These are phyloP conservation scores for Coniosporium tulheliwenetii DNA, from an alignment of 2,329 filamentous ascomycete species.

Conservation along the genomic window DNA sequence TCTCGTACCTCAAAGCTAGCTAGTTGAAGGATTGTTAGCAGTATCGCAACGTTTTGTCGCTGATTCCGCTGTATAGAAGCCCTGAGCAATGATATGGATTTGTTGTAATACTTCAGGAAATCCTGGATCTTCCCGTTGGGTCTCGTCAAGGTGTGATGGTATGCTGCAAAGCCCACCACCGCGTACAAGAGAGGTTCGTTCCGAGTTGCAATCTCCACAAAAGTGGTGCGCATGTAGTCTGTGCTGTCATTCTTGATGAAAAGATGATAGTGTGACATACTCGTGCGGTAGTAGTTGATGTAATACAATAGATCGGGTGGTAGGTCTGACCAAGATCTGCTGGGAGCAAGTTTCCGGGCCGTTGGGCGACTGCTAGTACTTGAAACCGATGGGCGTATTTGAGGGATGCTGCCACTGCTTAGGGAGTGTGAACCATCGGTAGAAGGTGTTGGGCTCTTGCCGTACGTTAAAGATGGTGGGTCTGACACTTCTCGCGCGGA, in stretches of 20 bases:
- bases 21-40: conserved; percentile 79
- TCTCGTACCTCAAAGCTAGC: conserved; percentile 73
- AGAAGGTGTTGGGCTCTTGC: conserved; percentile 35
- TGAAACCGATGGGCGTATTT: neutral
- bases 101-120: conserved; percentile 83
- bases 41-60: conserved; percentile 54
- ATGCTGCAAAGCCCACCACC: conserved; percentile 75
- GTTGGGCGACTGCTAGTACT: too few relatives aligned
- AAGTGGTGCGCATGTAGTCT: conserved; percentile 56
- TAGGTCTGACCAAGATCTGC: conserved; percentile 11
- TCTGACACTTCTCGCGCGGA: conserved; percentile 18
- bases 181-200: conserved; percentile 77
- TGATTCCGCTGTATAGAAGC: conserved; percentile 55
- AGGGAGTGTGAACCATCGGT: conserved; percentile 27
- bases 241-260: conserved; percentile 55
- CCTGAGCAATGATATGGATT: conserved; percentile 64
- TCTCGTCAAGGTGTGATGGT: conserved; percentile 60
- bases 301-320: conserved; percentile 58
- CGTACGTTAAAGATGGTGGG: conserved; percentile 23
- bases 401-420: conserved; percentile 5
- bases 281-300: conserved; percentile 60
- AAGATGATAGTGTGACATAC: conserved; percentile 73
- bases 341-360: neutral
- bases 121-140: conserved; percentile 59
- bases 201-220: conserved; percentile 57